These are phyloP conservation scores for Candida insectalens DNA, from an alignment of 805 yeast genomes.

Conservation along the genomic window DNA sequence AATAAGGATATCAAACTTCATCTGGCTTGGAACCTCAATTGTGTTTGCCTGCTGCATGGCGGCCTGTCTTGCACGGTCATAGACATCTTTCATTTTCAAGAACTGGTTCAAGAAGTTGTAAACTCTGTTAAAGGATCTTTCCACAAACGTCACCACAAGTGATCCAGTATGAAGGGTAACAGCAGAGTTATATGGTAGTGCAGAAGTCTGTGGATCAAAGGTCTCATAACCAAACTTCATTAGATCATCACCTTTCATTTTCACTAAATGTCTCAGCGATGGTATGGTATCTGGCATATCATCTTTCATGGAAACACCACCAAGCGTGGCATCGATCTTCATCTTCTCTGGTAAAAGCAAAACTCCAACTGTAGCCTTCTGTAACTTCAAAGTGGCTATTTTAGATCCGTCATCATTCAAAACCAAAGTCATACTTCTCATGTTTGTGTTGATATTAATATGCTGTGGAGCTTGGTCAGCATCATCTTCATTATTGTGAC, in stretches of 20 bases:
- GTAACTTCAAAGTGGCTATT: conserved; percentile 68
- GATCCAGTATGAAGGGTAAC: conserved; percentile 68
- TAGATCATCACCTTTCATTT: conserved; percentile 68
- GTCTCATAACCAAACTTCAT: conserved; percentile 84
- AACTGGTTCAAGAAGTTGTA: conserved; percentile 62
- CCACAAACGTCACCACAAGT: conserved; percentile 66
- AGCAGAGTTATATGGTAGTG: conserved; percentile 41
- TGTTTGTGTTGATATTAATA: conserved; percentile 54
- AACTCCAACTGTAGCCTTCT: conserved; percentile 61
- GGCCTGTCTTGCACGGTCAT: conserved; percentile 80
- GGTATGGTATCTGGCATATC: conserved; percentile 60
- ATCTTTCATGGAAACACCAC: conserved; percentile 71
- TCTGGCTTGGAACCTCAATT: conserved; percentile 44
- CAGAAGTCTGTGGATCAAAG: conserved; percentile 45
- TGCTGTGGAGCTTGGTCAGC: conserved; percentile 59
- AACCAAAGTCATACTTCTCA: conserved; percentile 66
- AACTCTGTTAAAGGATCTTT: conserved; percentile 65
- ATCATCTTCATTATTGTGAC: conserved; percentile 54
- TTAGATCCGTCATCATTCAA: conserved; percentile 78
- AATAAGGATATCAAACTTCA: conserved; percentile 63
- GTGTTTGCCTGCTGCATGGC: conserved; percentile 73
- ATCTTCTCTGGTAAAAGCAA: conserved; percentile 66
- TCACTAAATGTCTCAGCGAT: conserved; percentile 51
- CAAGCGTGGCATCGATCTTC: conserved; percentile 63
- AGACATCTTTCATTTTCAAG: conserved; percentile 77